Evolutionary conservation across 2,329 filamentous ascomycete species (phyloP), one percentile per base, ranked within the genome.

Genomic region (Blumeriella jaapii): DNA sequence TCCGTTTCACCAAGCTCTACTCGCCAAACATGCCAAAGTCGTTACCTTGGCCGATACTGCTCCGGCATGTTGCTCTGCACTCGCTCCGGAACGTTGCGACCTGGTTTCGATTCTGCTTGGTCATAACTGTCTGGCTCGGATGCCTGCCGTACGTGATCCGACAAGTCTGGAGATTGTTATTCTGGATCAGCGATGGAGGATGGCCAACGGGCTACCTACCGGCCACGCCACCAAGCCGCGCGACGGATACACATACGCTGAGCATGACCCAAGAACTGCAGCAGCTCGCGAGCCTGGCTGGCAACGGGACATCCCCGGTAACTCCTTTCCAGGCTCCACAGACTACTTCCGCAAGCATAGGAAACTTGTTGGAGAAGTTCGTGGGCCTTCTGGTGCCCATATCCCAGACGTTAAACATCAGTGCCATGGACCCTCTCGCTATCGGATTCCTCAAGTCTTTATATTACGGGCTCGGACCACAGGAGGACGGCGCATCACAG

Each of bases 1-100:
- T 96, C 56, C 82, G 86, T 41, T 98, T 98, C 65, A 98, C 91
- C 34, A 98, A 98, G 61, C 73, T 98, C 24, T 98, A 98, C 63
- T 78, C 87, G 42, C 85, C 86, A 3, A 74, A 87, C 54, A 98
- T 98, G 91, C 93, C 91, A 1, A 72, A 74, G 44, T 75, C 73
- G 9, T 69, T 98, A 10, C 91, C 93, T 0, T 69, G 78, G 25
- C 71, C 79, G 30, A 68, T 98, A 43, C 95, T 98, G 52, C 48
- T 86, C 37, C 77, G 76, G 45, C 82, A 93, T 59, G 75, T 89
- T 50, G 62, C 74, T 35, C 68, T 82, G 30, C 89, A 94, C 56
- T 60, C 79, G 9, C 55, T 82, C 39, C 74, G 73, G 38, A 82
- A 83, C 46, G 47, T 89, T 22, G 55, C 87, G 16, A 78, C 80